phyloP scores from a whole-genome alignment of 306 rosid species.

The Quercus mongolica region DNA sequence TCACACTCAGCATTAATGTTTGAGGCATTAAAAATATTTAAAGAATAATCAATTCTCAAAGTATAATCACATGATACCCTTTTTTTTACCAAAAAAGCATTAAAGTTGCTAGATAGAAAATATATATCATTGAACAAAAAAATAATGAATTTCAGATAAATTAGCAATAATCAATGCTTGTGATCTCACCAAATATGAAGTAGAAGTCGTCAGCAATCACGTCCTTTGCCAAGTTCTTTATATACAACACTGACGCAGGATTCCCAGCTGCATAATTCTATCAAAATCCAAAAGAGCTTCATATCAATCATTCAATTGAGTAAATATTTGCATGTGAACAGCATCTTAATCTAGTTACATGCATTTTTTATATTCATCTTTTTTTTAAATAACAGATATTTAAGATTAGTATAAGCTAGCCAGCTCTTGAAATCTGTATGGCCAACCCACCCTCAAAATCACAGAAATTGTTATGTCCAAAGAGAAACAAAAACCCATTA shows the following conservation, averaged over 20 bases:
- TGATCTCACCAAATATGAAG: constrained; percentile 76
- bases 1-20: background rate
- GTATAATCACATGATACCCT: constrained; percentile 4
- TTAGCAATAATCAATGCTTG: background rate
- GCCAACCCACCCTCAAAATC: too few species aligned
- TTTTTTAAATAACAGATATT: background rate
- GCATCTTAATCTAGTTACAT: background rate
- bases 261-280: constrained; percentile 83
- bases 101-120: constrained; percentile 8
- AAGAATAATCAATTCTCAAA: background rate
- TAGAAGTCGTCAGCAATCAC: constrained; percentile 71
- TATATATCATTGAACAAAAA: background rate
- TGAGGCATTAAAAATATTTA: background rate
- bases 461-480: too few species aligned
- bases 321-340: constrained; percentile 6
- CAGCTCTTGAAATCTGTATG: too few species aligned
- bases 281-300: constrained; percentile 39
- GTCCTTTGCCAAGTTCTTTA: constrained; percentile 96
- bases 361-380: background rate
- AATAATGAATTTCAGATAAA: background rate
- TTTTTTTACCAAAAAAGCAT: constrained; percentile 2
- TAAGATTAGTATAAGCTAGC: background rate
- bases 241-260: constrained; percentile 80
- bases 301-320: constrained; percentile 6
- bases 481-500: too few species aligned